Evolutionary conservation across 192 early-diverging fungal genomes (phyloP), one percentile per base, ranked within the genome.

Genomic region (Coemansia sp.): DNA sequence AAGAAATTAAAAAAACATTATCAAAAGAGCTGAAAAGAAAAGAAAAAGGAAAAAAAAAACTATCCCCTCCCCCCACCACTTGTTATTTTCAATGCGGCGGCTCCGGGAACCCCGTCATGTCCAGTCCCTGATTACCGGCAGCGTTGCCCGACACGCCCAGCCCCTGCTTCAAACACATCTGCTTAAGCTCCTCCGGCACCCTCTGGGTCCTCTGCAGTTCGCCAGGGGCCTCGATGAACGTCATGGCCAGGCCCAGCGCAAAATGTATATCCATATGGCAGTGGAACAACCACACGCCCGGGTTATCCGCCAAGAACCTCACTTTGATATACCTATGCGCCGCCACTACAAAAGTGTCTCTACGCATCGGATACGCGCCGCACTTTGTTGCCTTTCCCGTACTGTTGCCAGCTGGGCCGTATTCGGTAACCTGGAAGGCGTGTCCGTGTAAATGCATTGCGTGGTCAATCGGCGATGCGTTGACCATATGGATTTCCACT

Each of bases 391-490:
- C 3, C 1, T 25, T 25, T 25, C 22, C 22, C 22, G 22, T 30
- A 42, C 74, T 78, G 45, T 74, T 74, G 7, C 85, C 82, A 22
- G 91, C 80, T 62, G 67, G 71, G 3, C 68, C 68, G 11, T 64
- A 67, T 42, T 75, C 69, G 18, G 55, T 62, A 25, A 96, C 80
- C 71, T 93, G 90, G 86, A 96, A 96, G 3, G 66, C 69, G 64
- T 94, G 91, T 5, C 92, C 92, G 81, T 96, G 94, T 20, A 93
- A 73, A 79, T 96, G 94, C 74, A 93, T 78, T 60, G 86, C 61
- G 48, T 96, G 94, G 50, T 72, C 72, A 55, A 89, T 86, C 25
- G 67, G 60, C 61, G 88, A 88, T 17, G 82, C 60, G 72, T 94
- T 96, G 72, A 83, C 85, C 61, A 94, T 80, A 17, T 83, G 69